phyloP scores from a whole-genome alignment of 1,139 yeast genomes.

The Sugiyamaella castrensis region DNA sequence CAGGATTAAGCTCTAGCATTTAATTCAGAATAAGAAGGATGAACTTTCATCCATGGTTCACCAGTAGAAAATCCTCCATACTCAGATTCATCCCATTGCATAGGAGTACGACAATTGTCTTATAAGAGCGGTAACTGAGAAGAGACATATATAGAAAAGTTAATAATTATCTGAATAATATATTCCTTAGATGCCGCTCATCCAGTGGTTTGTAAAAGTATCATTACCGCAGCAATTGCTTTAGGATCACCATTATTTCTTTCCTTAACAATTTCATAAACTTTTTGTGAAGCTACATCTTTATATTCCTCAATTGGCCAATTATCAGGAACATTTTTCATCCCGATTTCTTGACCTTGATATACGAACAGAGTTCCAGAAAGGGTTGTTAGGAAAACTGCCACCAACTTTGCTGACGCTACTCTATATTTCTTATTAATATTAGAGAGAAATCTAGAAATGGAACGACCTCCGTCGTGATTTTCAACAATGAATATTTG shows the following conservation, averaged over 20 bases:
- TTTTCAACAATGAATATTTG: constrained; percentile 49
- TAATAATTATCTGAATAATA: too few relatives aligned
- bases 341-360: constrained; percentile 61
- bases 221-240: constrained; percentile 37
- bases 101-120: constrained; percentile 58
- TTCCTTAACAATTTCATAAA: constrained; percentile 31
- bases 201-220: constrained; percentile 14
- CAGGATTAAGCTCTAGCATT: constrained; percentile 44
- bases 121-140: too few relatives aligned
- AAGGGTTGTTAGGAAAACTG: constrained; percentile 46
- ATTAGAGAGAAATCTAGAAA: constrained; percentile 51
- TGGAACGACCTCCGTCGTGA: constrained; percentile 56
- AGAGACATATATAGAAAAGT: too few relatives aligned
- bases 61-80: constrained; percentile 50
- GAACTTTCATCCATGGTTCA: constrained; percentile 54
- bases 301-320: constrained; percentile 52
- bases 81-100: constrained; percentile 49
- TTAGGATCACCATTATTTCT: constrained; percentile 39
- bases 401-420: constrained; percentile 48
- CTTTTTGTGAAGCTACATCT: constrained; percentile 40
- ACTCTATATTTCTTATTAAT: constrained; percentile 38
- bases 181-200: too few relatives aligned
- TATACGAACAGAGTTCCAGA: constrained; percentile 54
- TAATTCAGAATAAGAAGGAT: constrained; percentile 49
- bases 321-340: constrained; percentile 47